These are phyloP conservation scores for Arxiozyma bovina DNA, from an alignment of 1,139 yeast genomes.

Conservation along the genomic window DNA sequence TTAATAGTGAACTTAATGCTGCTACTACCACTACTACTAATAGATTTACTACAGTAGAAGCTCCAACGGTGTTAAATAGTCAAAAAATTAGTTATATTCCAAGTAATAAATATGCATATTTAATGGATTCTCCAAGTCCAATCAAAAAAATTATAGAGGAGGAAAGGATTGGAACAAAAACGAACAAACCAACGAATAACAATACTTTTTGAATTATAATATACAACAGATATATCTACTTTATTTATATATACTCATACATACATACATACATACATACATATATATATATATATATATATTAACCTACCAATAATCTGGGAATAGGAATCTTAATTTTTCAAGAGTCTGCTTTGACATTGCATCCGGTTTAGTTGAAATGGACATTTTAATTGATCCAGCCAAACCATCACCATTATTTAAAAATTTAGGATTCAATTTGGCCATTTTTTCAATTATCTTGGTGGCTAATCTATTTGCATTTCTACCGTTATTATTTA, in stretches of 20 bases:
- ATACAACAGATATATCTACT: not conserved
- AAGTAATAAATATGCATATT: conserved; percentile 36
- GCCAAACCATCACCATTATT: conserved; percentile 58
- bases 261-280: not conserved
- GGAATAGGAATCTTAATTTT: conserved; percentile 79
- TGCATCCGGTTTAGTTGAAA: conserved; percentile 71
- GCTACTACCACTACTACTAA: conserved; percentile 6
- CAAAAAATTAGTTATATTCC: conserved; percentile 32
- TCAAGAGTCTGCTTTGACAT: conserved; percentile 64
- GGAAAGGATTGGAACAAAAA: not conserved
- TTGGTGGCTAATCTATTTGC: conserved; percentile 72
- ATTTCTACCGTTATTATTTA: conserved; percentile 78
- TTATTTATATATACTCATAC: not conserved
- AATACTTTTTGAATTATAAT: not conserved
- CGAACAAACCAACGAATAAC: too few species aligned
- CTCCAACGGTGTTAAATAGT: not conserved
- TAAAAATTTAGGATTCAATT: conserved; percentile 46
- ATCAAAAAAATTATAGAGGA: conserved; percentile 17
- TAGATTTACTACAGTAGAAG: not conserved
- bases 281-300: not conserved
- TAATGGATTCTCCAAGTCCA: conserved; percentile 37
- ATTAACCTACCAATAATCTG: conserved; percentile 71
- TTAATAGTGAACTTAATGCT: conserved; percentile 10
- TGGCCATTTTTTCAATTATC: conserved; percentile 58
- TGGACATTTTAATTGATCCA: conserved; percentile 74